phyloP scores from a whole-genome alignment of 73 alveolate species.

The Breviolum minutum region DNA sequence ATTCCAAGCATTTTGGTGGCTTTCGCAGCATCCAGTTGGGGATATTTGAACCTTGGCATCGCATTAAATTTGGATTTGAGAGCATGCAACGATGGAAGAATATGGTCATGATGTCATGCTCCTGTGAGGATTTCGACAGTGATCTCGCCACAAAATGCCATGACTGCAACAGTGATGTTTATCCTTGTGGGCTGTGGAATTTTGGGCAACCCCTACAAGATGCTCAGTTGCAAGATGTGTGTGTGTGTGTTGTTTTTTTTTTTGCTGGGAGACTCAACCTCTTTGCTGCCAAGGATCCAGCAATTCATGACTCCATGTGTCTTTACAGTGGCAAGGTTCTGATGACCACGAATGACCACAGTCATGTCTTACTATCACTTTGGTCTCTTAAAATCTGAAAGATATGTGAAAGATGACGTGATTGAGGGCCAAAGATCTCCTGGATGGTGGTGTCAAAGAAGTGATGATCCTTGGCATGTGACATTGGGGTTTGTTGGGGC shows the following conservation, averaged over 20 bases:
- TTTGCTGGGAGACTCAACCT: background rate
- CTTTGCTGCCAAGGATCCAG: no score
- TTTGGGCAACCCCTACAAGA: slow-evolving; percentile 59
- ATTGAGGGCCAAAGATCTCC: slow-evolving; percentile 7
- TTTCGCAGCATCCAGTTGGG: slow-evolving; percentile 47
- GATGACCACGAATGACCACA: no score
- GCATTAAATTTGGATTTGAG: background rate
- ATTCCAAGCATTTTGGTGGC: slow-evolving; percentile 51
- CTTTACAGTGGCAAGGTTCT: no score
- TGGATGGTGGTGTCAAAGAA: slow-evolving; percentile 73
- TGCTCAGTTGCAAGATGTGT: background rate
- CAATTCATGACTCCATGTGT: no score
- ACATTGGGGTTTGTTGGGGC: background rate
- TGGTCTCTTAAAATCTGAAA: background rate
- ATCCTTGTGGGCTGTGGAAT: slow-evolving; percentile 82
- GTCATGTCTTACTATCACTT: background rate
- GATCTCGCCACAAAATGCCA: slow-evolving; percentile 65
- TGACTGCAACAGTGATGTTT: slow-evolving; percentile 66
- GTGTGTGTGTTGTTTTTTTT: no score
- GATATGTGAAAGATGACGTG: background rate
- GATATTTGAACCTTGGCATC: slow-evolving; percentile 14
- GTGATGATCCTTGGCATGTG: background rate
- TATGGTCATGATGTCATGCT: background rate
- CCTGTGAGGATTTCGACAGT: slow-evolving; percentile 21
- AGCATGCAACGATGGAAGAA: background rate